These are phyloP conservation scores for Starmerella bombicola DNA, from an alignment of 805 yeast species.

Conservation along the genomic window DNA sequence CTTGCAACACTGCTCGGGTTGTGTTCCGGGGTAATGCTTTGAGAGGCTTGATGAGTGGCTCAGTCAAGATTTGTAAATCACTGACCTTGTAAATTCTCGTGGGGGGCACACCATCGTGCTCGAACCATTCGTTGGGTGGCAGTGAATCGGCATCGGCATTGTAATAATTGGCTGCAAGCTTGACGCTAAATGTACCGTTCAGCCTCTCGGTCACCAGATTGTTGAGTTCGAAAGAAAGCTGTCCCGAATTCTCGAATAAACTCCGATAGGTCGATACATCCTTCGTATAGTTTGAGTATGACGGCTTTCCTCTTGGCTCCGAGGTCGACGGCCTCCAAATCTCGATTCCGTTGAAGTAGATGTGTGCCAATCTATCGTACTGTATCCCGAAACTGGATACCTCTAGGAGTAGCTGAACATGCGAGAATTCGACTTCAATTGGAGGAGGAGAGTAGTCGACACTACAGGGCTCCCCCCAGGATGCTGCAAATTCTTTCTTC, in stretches of 20 bases:
- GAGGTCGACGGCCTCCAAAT: constrained; percentile 70
- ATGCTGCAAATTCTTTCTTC: constrained; percentile 26
- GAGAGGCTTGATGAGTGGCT: constrained; percentile 12
- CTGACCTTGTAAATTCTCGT: neutral
- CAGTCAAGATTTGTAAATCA: constrained; percentile 2
- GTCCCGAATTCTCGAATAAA: constrained; percentile 36
- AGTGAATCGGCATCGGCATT: constrained; percentile 4
- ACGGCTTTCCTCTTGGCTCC: constrained; percentile 46
- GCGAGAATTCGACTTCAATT: constrained; percentile 23
- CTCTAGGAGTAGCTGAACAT: constrained; percentile 27
- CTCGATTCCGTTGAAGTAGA: constrained; percentile 44
- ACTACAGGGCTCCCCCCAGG: constrained; percentile 27
- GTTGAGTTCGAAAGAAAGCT: constrained; percentile 48
- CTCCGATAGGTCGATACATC: constrained; percentile 48
- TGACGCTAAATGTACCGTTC: constrained; percentile 49
- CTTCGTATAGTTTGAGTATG: constrained; percentile 43
- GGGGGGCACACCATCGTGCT: constrained; percentile 5
- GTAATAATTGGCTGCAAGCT: constrained; percentile 42
- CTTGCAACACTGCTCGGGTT: constrained; percentile 42
- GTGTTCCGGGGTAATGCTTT: constrained; percentile 39
- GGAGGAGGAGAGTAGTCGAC: constrained; percentile 27
- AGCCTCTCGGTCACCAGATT: constrained; percentile 41
- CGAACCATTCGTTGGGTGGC: constrained; percentile 10
- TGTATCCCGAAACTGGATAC: constrained; percentile 28
- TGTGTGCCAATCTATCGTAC: constrained; percentile 31